Evolutionary conservation across 1,284 basidiomycete species (phyloP), one percentile per base, ranked within the genome.

Genomic region (Boletus mariae): DNA sequence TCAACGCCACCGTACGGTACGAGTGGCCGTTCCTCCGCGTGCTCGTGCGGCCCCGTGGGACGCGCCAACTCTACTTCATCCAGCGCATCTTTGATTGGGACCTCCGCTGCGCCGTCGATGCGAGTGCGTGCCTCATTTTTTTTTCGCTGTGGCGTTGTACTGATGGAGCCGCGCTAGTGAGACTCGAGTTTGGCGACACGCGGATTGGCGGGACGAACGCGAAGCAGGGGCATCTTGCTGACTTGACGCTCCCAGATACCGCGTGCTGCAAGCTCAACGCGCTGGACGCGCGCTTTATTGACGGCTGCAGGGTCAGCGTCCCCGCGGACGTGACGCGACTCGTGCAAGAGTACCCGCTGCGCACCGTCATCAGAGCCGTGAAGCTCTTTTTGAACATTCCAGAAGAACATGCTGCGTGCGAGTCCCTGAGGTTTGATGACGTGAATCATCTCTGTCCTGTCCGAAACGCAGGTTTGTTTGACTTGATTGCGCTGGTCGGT

Each of bases 401-500:
- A 8, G 45, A 45, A n/a, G 41, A 38, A 3, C n/a, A 50, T 11
- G 1, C 15, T 9, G 26, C 25, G 7, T 10, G 5, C 25, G 2
- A 20, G 9, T 20, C 12, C 9, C 9, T 53, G 12, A 40, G 10
- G 31, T 60, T 60, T 15, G 11, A 32, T 1, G 42, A 58, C 8
- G 50, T 56, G 34, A 55, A 51, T n/a, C 44, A 53, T 45, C 44
- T 55, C n/a, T 54, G 56, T 40, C 52, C 52, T 17, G 43, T 51
- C 13, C 35, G 34, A 26, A 42, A 52, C 11, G 48, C 32, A 23
- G 41, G 12, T 8, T 38, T 53, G 29, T 59, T 55, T 8, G 59
- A 61, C n/a, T 38, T 59, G 50, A 25, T 53, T 12, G 57, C 53
- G 1, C 3, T 61, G 40, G 59, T 61, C 2, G 2, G 45, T 45